These are phyloP conservation scores for Prunus mume DNA, from an alignment of 306 rosid genomes.

Conservation along the genomic window DNA sequence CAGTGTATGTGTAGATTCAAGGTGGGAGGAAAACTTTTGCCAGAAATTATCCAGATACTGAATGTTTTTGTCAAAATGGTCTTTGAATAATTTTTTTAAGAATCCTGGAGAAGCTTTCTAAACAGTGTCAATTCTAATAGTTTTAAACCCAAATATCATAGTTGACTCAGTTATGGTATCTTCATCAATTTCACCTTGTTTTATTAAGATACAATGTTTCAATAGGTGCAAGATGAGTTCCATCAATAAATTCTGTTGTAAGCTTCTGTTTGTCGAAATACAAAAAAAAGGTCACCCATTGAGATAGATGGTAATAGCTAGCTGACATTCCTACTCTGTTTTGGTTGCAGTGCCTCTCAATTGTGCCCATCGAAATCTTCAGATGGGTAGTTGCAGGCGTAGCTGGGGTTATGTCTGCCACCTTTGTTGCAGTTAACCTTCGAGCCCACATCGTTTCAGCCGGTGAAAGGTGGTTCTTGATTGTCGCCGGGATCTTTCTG, in stretches of 20 bases:
- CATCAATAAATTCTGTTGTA: background rate
- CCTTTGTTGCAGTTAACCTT: conserved; percentile 88
- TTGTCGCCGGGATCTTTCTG: conserved; percentile 84
- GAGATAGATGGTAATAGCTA: background rate
- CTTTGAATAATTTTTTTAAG: background rate
- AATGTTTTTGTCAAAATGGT: background rate
- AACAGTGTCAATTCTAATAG: background rate
- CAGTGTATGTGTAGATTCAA: background rate
- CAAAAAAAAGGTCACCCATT: background rate
- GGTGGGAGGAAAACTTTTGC: background rate
- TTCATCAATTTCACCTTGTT: background rate
- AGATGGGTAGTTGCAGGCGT: conserved; percentile 86
- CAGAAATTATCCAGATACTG: background rate
- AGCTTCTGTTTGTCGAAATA: background rate
- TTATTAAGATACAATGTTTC: background rate
- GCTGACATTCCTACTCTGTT: conserved; percentile 12
- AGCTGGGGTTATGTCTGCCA: conserved; percentile 91
- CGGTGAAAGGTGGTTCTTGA: conserved; percentile 89
- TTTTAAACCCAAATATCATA: background rate
- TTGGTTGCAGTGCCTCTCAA: conserved; percentile 77
- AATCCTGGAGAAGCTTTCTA: background rate
- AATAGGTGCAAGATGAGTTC: background rate
- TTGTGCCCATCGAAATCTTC: conserved; percentile 75
- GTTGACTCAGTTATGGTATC: background rate
- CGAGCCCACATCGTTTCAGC: conserved; percentile 87